phyloP scores from a whole-genome alignment of 1,284 basidiomycete species.

The Quambalaria eucalypti region DNA sequence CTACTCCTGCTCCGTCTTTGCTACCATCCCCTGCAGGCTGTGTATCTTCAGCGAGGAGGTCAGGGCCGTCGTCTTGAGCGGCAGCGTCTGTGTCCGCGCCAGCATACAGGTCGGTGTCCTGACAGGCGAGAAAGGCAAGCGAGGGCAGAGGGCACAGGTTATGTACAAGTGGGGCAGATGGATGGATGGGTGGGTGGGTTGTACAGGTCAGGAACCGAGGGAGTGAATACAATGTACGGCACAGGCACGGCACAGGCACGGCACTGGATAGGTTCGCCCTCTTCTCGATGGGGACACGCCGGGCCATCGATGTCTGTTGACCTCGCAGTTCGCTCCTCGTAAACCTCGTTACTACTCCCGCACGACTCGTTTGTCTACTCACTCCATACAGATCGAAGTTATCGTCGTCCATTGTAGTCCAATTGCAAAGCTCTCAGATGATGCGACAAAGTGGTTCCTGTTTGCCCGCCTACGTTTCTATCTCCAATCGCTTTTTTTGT shows the following conservation, averaged over 20 bases:
- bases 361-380: background rate
- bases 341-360: background rate
- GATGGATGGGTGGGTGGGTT: too few relatives aligned
- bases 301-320: too few relatives aligned
- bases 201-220: too few relatives aligned
- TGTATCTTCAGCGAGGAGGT: background rate
- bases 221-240: background rate
- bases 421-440: too few relatives aligned
- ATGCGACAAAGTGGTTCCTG: too few relatives aligned
- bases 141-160: background rate
- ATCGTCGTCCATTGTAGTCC: constrained; percentile 11
- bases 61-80: background rate
- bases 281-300: background rate
- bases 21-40: background rate
- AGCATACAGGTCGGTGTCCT: constrained; percentile 9
- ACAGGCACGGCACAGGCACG: background rate
- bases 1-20: background rate
- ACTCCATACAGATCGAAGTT: constrained; percentile 11
- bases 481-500: background rate
- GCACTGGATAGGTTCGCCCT: background rate
- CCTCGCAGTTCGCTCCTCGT: background rate
- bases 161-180: background rate
- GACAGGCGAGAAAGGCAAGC: background rate
- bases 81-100: background rate
- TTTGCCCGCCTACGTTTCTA: background rate